These are phyloP conservation scores for Pleurotus pulmonarius DNA, from an alignment of 768 basidiomycete genomes.

Conservation along the genomic window DNA sequence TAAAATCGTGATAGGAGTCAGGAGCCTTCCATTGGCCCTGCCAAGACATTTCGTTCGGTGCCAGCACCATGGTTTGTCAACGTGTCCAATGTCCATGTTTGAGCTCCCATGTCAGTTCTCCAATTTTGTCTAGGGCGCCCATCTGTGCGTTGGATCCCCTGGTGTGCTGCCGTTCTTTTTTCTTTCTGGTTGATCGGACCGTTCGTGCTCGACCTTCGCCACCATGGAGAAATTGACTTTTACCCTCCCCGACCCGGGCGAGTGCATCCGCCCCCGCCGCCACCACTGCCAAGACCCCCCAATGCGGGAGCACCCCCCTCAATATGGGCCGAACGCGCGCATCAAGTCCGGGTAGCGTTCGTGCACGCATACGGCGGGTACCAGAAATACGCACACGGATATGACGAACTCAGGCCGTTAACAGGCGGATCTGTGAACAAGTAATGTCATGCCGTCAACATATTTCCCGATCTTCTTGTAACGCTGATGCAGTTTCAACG, in stretches of 20 bases:
- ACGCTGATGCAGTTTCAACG: slow-evolving; percentile 52
- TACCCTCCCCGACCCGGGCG: neutral
- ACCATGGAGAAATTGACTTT: neutral
- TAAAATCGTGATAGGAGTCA: no score
- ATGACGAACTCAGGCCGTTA: slow-evolving; percentile 61
- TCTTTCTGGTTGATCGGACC: slow-evolving; percentile 1
- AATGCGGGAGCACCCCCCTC: slow-evolving; percentile 17
- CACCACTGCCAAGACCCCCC: slow-evolving; percentile 1
- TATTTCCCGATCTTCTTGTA: neutral
- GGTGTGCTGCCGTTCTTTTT: neutral
- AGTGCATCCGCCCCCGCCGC: neutral
- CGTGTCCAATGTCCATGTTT: no score
- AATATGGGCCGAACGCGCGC: slow-evolving; percentile 51
- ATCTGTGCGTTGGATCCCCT: slow-evolving; percentile 1
- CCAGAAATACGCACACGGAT: slow-evolving; percentile 54
- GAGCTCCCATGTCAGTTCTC: slow-evolving; percentile 1
- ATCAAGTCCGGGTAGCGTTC: slow-evolving; percentile 59
- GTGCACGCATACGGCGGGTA: slow-evolving; percentile 68
- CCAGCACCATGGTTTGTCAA: no score
- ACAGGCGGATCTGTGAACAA: slow-evolving; percentile 35
- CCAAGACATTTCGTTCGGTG: no score
- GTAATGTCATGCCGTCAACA: slow-evolving; percentile 30
- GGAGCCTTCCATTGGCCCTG: no score
- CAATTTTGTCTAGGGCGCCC: neutral
- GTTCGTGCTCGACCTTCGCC: neutral